Conservation (phyloP, 257 asterid species). For the Ballota nigra region DNA sequence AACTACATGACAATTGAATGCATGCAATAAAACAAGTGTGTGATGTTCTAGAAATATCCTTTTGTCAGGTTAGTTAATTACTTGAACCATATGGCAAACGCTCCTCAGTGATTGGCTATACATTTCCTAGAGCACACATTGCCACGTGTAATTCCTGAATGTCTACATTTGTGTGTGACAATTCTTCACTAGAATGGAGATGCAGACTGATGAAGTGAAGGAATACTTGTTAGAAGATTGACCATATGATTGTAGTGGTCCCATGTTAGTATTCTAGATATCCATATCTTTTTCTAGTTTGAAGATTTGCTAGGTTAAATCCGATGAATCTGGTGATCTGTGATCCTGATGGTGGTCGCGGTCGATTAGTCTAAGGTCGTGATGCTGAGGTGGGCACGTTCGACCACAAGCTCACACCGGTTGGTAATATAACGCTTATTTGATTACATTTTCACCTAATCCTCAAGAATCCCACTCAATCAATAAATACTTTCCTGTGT, state of each 20-base stretch:
- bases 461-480: too few species aligned
- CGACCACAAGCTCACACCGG: too few species aligned
- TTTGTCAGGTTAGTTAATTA: slow-evolving; percentile 16
- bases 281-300: too few species aligned
- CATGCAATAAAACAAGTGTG: not conserved
- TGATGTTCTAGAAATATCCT: not conserved
- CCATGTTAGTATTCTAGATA: not conserved
- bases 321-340: too few species aligned
- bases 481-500: too few species aligned
- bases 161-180: not conserved
- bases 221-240: not conserved
- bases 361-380: too few species aligned
- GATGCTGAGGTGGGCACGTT: too few species aligned
- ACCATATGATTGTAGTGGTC: not conserved
- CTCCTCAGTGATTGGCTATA: slow-evolving; percentile 8
- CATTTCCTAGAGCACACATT: not conserved
- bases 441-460: too few species aligned
- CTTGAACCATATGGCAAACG: slow-evolving; percentile 20
- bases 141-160: not conserved
- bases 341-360: too few species aligned
- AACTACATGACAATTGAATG: not conserved
- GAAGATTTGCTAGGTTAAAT: too few species aligned
- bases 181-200: not conserved
- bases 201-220: not conserved
- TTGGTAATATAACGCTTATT: too few species aligned